Percentiles rank a stretch among this genome's conserved stretches.
Conservation (phyloP, 768 basidiomycete genomes). For the Cyathus striatus region DNA sequence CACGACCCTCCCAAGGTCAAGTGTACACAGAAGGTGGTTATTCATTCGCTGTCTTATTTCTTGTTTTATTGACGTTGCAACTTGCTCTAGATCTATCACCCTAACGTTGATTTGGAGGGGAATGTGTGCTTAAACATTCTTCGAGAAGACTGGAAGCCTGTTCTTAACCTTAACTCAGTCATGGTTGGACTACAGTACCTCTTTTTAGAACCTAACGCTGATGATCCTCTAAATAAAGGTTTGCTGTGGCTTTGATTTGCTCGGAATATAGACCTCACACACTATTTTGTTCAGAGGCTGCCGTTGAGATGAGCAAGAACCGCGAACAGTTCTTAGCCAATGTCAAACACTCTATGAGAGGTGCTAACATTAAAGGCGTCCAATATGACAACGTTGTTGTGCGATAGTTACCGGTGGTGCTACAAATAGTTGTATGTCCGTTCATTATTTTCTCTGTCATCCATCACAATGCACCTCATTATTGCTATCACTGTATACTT, state of each 20-base stretch:
- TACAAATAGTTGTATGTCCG: constrained; percentile 8
- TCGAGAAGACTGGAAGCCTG: constrained; percentile 99
- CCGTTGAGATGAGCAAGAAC: constrained; percentile 87
- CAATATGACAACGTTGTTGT: constrained; percentile 73
- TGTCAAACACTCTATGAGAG: constrained; percentile 85
- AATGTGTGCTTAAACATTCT: constrained; percentile 98
- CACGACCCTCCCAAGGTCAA: constrained; percentile 99
- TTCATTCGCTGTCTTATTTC: neutral
- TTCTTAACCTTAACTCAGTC: constrained; percentile 93
- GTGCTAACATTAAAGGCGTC: constrained; percentile 70
- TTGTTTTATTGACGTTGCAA: constrained; percentile 5
- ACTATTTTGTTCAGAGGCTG: constrained; percentile 79
- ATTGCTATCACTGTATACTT: constrained; percentile 21
- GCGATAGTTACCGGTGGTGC: constrained; percentile 24
- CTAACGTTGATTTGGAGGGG: constrained; percentile 96
- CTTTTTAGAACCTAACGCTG: constrained; percentile 97
- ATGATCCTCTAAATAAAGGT: constrained; percentile 99
- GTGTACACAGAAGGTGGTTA: constrained; percentile 83
- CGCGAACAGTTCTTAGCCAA: constrained; percentile 79
- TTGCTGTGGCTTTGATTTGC: constrained; percentile 15
- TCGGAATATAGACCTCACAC: constrained; percentile 1
- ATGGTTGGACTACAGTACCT: constrained; percentile 99
- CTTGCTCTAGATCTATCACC: constrained; percentile 87
- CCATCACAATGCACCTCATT: constrained; percentile 13
- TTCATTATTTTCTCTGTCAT: constrained; percentile 12